Conservation (phyloP, 2,329 filamentous ascomycete species). For the Xylaria sp. region DNA sequence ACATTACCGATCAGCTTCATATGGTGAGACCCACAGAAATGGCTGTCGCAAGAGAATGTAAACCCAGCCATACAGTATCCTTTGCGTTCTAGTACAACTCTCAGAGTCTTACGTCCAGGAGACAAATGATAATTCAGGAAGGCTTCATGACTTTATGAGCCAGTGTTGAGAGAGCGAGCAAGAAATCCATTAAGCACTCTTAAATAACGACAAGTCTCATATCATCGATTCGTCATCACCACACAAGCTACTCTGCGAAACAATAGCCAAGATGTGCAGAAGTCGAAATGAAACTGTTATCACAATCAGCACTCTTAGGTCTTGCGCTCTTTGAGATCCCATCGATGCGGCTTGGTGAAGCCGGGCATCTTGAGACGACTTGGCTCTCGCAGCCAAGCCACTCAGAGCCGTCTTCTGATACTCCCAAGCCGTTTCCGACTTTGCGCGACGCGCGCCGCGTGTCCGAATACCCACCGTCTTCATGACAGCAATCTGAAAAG, state of each 20-base stretch:
- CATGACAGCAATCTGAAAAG: conserved; percentile 26
- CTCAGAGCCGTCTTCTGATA: conserved; percentile 42
- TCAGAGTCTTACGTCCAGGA: too few relatives aligned
- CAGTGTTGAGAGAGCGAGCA: neutral
- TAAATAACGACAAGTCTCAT: conserved; percentile 9
- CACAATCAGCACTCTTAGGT: neutral
- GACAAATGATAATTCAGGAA: neutral
- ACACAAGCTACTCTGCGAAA: neutral
- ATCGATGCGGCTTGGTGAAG: conserved; percentile 18
- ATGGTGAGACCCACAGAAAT: too few relatives aligned
- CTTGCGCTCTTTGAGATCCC: conserved; percentile 14
- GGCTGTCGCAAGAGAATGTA: too few relatives aligned
- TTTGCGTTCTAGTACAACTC: too few relatives aligned
- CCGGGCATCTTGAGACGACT: conserved; percentile 41
- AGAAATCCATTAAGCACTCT: neutral
- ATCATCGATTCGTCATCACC: neutral
- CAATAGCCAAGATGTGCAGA: neutral
- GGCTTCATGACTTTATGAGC: neutral
- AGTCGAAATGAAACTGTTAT: conserved; percentile 19
- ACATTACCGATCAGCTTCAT: too few relatives aligned
- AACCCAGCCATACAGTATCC: too few relatives aligned
- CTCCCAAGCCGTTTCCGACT: conserved; percentile 39
- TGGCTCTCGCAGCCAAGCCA: conserved; percentile 45
- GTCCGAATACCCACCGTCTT: neutral
- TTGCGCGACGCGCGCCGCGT: conserved; percentile 19